phyloP scores from a whole-genome alignment of 495 filamentous ascomycete species.

The Hypoxylon fragiforme region DNA sequence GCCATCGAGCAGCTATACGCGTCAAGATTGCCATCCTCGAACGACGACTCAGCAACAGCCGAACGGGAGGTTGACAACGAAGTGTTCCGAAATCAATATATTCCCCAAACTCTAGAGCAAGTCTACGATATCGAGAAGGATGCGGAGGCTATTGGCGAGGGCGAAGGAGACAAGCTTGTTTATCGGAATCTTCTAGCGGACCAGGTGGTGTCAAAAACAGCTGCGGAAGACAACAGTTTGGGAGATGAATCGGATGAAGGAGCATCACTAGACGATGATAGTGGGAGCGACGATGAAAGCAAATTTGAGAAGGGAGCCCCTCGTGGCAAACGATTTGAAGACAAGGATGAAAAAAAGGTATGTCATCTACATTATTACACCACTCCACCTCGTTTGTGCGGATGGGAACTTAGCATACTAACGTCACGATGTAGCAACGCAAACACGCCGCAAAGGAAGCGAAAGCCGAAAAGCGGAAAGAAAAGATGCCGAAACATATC shows the following conservation, averaged over 20 bases:
- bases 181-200: slow-evolving; percentile 81
- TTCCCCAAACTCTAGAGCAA: slow-evolving; percentile 89
- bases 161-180: slow-evolving; percentile 70
- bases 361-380: background rate
- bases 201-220: slow-evolving; percentile 53
- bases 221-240: slow-evolving; percentile 33
- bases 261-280: slow-evolving; percentile 52
- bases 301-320: slow-evolving; percentile 68
- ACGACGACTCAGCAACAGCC: slow-evolving; percentile 51
- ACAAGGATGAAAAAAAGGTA: slow-evolving; percentile 85
- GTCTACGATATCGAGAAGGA: slow-evolving; percentile 96
- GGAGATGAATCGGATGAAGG: slow-evolving; percentile 47
- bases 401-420: slow-evolving; percentile 9
- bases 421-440: slow-evolving; percentile 61
- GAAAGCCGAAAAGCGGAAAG: slow-evolving; percentile 85
- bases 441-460: slow-evolving; percentile 93
- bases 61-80: slow-evolving; percentile 75
- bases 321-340: slow-evolving; percentile 84
- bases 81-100: slow-evolving; percentile 93
- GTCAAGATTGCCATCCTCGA: slow-evolving; percentile 33
- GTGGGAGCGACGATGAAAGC: slow-evolving; percentile 51
- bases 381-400: background rate
- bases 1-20: slow-evolving; percentile 53
- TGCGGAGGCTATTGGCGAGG: slow-evolving; percentile 71
- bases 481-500: slow-evolving; percentile 92